These are phyloP conservation scores for Chaetomium globosum DNA, from an alignment of 2,329 filamentous ascomycete genomes.

Conservation along the genomic window DNA sequence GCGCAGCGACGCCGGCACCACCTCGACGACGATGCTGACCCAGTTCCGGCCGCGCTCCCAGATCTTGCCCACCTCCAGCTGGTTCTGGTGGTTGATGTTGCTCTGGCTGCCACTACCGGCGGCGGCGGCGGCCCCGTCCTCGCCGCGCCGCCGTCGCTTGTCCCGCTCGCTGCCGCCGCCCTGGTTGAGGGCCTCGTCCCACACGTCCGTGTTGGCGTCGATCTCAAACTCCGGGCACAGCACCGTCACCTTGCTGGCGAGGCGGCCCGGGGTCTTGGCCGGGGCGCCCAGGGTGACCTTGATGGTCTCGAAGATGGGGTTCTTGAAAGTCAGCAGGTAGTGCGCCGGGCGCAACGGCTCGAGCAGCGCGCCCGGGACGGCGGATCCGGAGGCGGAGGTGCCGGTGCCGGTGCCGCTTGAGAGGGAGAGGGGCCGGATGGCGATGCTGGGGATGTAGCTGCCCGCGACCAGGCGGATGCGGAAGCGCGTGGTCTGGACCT, in stretches of 20 bases:
- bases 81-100: slow-evolving; percentile 53
- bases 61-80: slow-evolving; percentile 88
- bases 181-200: slow-evolving; percentile 81
- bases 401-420: slow-evolving; percentile 20
- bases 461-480: slow-evolving; percentile 88
- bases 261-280: slow-evolving; percentile 72
- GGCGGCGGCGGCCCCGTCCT: slow-evolving; percentile 44
- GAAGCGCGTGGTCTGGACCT: slow-evolving; percentile 85
- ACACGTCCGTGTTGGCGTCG: slow-evolving; percentile 84
- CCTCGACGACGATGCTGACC: slow-evolving; percentile 90
- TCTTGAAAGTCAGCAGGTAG: slow-evolving; percentile 86
- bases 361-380: slow-evolving; percentile 35
- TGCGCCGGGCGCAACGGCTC: slow-evolving; percentile 68
- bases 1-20: slow-evolving; percentile 66
- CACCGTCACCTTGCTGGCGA: slow-evolving; percentile 81
- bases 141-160: slow-evolving; percentile 43
- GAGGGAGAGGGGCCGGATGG: slow-evolving; percentile 64
- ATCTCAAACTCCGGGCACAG: slow-evolving; percentile 94
- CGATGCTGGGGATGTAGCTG: slow-evolving; percentile 83
- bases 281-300: slow-evolving; percentile 87
- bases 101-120: slow-evolving; percentile 35
- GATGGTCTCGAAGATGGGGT: slow-evolving; percentile 90
- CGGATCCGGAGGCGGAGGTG: slow-evolving; percentile 34
- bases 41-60: slow-evolving; percentile 94
- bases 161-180: slow-evolving; percentile 34